Percentiles rank a stretch among this genome's conserved stretches.
Evolutionary conservation across 495 filamentous ascomycete species (phyloP).

Genomic region (Immersiella caudata): DNA sequence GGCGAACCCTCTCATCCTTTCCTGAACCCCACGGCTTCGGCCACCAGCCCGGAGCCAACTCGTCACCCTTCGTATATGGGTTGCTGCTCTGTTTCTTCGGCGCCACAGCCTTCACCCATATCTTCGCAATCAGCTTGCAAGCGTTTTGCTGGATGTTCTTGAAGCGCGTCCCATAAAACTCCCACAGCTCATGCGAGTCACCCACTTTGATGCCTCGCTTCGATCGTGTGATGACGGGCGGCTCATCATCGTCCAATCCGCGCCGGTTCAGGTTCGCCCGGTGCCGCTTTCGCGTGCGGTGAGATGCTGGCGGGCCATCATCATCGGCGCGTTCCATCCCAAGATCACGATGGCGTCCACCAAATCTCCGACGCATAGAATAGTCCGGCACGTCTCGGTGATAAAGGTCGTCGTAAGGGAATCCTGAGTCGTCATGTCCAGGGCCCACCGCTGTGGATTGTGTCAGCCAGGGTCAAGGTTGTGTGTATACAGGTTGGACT

Average conservation of each 20-base stretch:
- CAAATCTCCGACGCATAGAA: slow-evolving; percentile 17
- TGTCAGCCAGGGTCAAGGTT: not conserved
- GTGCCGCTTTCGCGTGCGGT: slow-evolving; percentile 41
- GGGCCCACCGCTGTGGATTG: not conserved
- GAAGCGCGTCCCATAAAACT: slow-evolving; percentile 67
- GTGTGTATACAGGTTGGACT: too few species aligned
- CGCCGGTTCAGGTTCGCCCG: slow-evolving; percentile 35
- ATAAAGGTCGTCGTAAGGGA: slow-evolving; percentile 18
- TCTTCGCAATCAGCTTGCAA: slow-evolving; percentile 74
- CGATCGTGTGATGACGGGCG: slow-evolving; percentile 23
- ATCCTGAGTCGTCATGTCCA: slow-evolving; percentile 15
- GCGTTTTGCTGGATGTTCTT: slow-evolving; percentile 71
- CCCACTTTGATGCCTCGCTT: slow-evolving; percentile 56
- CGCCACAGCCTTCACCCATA: slow-evolving; percentile 79
- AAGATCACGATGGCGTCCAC: slow-evolving; percentile 18
- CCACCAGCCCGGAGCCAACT: slow-evolving; percentile 81
- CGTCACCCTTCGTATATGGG: slow-evolving; percentile 74
- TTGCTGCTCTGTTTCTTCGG: slow-evolving; percentile 83
- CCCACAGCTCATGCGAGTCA: slow-evolving; percentile 57
- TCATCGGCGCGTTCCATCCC: slow-evolving; percentile 16
- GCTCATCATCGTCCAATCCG: slow-evolving; percentile 34
- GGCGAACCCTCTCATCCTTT: slow-evolving; percentile 49
- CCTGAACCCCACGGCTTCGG: slow-evolving; percentile 57
- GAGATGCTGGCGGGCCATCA: slow-evolving; percentile 14
- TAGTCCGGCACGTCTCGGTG: slow-evolving; percentile 19